These are phyloP conservation scores for Micractinium conductrix DNA, from an alignment of 139 green algal genomes.

Conservation along the genomic window DNA sequence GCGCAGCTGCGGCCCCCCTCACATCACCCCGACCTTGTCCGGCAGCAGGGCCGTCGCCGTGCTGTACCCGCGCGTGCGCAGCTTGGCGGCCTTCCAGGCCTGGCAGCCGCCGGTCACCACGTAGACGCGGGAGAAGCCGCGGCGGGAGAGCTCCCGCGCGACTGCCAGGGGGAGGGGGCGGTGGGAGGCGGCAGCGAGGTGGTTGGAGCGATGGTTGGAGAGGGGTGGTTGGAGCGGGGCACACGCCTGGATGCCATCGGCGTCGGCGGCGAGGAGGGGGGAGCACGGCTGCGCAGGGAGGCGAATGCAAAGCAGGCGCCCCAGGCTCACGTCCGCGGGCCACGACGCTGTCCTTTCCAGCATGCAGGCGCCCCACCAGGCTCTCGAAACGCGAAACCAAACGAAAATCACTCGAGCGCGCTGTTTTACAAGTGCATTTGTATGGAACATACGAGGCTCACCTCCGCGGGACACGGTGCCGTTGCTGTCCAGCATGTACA, in stretches of 20 bases:
- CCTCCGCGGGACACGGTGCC: constrained; percentile 57
- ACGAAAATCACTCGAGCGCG: no score
- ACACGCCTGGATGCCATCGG: no score
- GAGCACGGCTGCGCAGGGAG: background rate
- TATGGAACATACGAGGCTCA: background rate
- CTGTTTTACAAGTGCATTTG: background rate
- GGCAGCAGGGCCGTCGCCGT: constrained; percentile 13
- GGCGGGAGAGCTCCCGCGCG: constrained; percentile 69
- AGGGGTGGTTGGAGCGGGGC: no score
- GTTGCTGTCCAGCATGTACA: constrained; percentile 84
- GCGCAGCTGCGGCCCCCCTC: background rate
- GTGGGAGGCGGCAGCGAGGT: no score
- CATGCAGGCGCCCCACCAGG: no score
- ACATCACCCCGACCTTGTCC: background rate
- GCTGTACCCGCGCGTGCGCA: constrained; percentile 70
- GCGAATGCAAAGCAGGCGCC: background rate
- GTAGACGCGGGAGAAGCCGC: constrained; percentile 74
- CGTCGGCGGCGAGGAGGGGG: background rate
- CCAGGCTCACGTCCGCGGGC: no score
- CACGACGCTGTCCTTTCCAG: no score
- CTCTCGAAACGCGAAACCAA: no score
- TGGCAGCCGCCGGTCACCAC: constrained; percentile 71
- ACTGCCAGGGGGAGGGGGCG: constrained; percentile 39
- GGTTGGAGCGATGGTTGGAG: no score
- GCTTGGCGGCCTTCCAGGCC: constrained; percentile 79